Evolutionary conservation across 352 stramenopile genomes (phyloP), one percentile per base, ranked within the genome.

Genomic region (Phytophthora sp.): DNA sequence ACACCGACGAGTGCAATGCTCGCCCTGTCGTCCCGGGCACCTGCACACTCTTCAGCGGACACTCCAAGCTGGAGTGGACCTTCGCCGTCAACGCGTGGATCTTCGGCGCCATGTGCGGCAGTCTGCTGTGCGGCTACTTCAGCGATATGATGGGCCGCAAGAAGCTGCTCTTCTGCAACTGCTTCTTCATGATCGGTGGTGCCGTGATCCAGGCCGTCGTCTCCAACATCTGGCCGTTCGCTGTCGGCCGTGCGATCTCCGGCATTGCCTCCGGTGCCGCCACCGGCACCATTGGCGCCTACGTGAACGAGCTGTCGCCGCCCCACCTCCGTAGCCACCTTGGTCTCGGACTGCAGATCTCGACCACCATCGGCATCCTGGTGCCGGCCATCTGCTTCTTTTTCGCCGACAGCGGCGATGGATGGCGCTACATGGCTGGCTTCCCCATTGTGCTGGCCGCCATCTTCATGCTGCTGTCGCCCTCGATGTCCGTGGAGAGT

Each of bases 31-130:
- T 39, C 7, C 18, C 51, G 4, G 76, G 66, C 34, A 82, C 72
- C 10, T 89, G 79, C 46, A 78, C 62, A 23, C 68, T 71, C 39
- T 76, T 62, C 24, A 45, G 43, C 64, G 32, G 67, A 69, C 35
- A 86, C 63, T 72, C 59, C 24, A 87, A 68, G 30, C 52, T 68
- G 12, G 43, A 68, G 51, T 68, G 50, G 50, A 65, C 46, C 15
- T 59, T 69, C 31, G 45, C 54, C 45, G 61, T 69, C 39, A 69
- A 69, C 53, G 50, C 67, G 15, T 89, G 77, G 79, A 73, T 88
- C 54, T 56, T 84, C 48, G 79, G 76, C 18, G 82, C 67, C 32
- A 84, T 85, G 69, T 35, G 86, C 56, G 78, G 78, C 23, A 62
- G 62, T 45, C 66, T 90, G 27, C 21, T 53, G 4, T 79, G 71